phyloP scores from a whole-genome alignment of 2,329 filamentous ascomycete species.

The Cytospora leucostoma region DNA sequence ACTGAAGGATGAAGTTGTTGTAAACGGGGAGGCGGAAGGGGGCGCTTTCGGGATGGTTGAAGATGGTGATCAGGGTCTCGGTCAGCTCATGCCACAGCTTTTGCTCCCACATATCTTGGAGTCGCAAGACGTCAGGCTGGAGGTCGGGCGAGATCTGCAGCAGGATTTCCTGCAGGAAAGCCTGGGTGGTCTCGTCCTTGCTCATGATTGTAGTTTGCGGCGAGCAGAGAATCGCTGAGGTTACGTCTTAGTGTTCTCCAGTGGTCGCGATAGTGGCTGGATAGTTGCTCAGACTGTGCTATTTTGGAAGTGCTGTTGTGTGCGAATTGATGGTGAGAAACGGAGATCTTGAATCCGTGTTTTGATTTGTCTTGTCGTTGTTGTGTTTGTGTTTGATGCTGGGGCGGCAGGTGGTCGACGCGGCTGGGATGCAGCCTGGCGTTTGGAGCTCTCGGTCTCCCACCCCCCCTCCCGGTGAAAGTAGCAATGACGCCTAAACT shows the following conservation, averaged over 20 bases:
- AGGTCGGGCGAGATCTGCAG: constrained; percentile 66
- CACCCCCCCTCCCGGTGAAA: constrained; percentile 12
- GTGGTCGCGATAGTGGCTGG: neutral
- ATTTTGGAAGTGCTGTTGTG: neutral
- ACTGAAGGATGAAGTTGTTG: constrained; percentile 92
- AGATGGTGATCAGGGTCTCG: constrained; percentile 83
- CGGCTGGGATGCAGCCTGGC: constrained; percentile 47
- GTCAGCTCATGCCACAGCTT: constrained; percentile 99
- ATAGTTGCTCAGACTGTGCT: neutral
- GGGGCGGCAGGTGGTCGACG: constrained; percentile 35
- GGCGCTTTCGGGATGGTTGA: constrained; percentile 77
- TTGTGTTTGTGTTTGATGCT: constrained; percentile 19
- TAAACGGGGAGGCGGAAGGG: constrained; percentile 86
- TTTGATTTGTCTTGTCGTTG: constrained; percentile 26
- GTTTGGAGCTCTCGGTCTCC: constrained; percentile 19
- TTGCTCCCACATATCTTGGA: constrained; percentile 97
- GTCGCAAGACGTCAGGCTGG: constrained; percentile 83
- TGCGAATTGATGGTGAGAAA: neutral
- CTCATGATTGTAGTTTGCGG: constrained; percentile 48
- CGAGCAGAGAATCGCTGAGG: constrained; percentile 11
- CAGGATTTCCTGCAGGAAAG: constrained; percentile 65
- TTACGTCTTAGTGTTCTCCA: neutral
- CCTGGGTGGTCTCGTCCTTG: constrained; percentile 84
- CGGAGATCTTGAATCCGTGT: constrained; percentile 19
- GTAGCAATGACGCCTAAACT: constrained; percentile 13